Evolutionary conservation across 192 early-diverging fungal genomes (phyloP).

Genomic region (Coemansia javaensis): DNA sequence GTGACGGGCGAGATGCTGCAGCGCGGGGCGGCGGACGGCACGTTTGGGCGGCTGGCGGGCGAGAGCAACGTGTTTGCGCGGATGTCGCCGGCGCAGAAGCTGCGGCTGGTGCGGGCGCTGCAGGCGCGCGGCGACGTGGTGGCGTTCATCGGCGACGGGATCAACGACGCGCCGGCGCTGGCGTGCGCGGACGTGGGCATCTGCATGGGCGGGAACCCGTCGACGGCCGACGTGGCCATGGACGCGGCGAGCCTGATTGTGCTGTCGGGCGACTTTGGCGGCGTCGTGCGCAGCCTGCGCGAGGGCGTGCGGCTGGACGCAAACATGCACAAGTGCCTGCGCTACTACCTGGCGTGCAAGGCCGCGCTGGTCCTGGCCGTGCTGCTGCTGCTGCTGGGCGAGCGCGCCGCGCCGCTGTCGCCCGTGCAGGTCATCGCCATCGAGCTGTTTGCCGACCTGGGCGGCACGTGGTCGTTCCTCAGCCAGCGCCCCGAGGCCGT

Average conservation of each 20-base stretch:
- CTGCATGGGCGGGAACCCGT: slow-evolving; percentile 68
- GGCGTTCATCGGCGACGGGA: slow-evolving; percentile 71
- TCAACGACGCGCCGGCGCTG: slow-evolving; percentile 85
- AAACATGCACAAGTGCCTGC: slow-evolving; percentile 25
- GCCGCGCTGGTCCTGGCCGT: slow-evolving; percentile 28
- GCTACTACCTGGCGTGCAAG: slow-evolving; percentile 31
- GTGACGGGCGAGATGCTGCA: slow-evolving; percentile 45
- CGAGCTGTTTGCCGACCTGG: slow-evolving; percentile 29
- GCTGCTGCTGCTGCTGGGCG: slow-evolving; percentile 17
- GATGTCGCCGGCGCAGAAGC: slow-evolving; percentile 32
- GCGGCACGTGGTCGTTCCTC: slow-evolving; percentile 29
- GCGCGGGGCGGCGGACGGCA: slow-evolving; percentile 13
- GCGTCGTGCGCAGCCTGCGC: slow-evolving; percentile 25
- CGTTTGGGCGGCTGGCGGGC: slow-evolving; percentile 30
- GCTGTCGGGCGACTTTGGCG: slow-evolving; percentile 26
- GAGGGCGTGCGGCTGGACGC: slow-evolving; percentile 20
- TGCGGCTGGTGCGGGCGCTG: slow-evolving; percentile 33
- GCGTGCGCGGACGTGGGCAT: slow-evolving; percentile 80
- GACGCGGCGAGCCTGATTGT: slow-evolving; percentile 37
- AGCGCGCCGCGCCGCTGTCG: slow-evolving; percentile 28
- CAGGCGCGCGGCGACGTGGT: slow-evolving; percentile 41
- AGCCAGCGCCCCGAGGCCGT: slow-evolving; percentile 27
- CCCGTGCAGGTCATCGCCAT: slow-evolving; percentile 40
- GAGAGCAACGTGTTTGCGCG: slow-evolving; percentile 46
- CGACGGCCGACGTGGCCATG: slow-evolving; percentile 59